phyloP scores from a whole-genome alignment of 169 alveolate species.

The Eimeria praecox region DNA sequence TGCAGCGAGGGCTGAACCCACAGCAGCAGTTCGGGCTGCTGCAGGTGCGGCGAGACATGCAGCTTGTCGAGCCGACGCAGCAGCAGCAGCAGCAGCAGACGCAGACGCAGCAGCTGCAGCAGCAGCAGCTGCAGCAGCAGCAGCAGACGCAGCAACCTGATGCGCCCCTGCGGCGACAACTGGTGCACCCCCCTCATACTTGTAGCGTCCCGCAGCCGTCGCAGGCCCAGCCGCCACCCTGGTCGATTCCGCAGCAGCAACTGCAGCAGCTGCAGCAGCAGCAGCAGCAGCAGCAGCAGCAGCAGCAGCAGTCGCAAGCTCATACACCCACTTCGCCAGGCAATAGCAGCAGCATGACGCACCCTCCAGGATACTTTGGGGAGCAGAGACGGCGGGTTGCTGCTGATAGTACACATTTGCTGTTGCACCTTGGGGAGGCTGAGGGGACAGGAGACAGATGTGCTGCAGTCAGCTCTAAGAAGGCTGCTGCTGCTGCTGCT shows the following conservation, averaged over 20 bases:
- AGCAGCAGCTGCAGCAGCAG: too few relatives aligned
- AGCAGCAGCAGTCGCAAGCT: not conserved
- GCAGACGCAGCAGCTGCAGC: not conserved
- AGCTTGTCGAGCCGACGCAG: not conserved
- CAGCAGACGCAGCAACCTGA: not conserved
- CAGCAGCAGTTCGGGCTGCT: not conserved
- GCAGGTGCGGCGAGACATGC: not conserved
- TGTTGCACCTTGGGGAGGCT: slow-evolving; percentile 1
- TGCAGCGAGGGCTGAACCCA: not conserved
- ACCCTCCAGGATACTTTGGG: not conserved
- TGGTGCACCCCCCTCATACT: not conserved
- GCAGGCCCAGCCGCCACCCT: not conserved
- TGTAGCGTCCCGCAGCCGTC: not conserved
- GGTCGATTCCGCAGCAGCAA: not conserved
- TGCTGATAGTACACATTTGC: not conserved
- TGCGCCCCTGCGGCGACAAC: not conserved
- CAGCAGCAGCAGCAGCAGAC: too few relatives aligned
- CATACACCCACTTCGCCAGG: not conserved
- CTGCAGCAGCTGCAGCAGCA: not conserved
- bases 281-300: not conserved
- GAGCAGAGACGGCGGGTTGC: not conserved
- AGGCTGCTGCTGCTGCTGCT: not conserved
- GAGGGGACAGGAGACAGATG: not conserved
- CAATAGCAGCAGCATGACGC: not conserved
- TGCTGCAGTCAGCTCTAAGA: not conserved